Percentiles rank a stretch among this genome's conserved stretches.
phyloP scores from a whole-genome alignment of 2,329 filamentous ascomycete genomes.

The Phialophora expanda region DNA sequence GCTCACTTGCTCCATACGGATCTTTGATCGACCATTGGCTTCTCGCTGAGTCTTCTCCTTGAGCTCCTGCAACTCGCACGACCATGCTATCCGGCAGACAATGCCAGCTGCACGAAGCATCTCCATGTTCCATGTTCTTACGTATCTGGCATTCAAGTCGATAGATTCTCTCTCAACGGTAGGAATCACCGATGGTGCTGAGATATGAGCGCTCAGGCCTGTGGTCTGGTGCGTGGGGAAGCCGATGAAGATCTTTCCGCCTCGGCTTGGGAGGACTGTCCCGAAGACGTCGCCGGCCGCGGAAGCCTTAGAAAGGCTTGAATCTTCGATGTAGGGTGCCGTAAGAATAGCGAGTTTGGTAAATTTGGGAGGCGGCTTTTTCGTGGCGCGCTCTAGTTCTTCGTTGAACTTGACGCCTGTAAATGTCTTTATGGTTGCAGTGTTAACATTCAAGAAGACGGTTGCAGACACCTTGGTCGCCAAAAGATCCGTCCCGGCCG shows the following conservation, averaged over 20 bases:
- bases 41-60: constrained; percentile 61
- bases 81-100: constrained; percentile 84
- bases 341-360: constrained; percentile 88
- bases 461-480: constrained; percentile 67
- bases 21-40: constrained; percentile 55
- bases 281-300: constrained; percentile 73
- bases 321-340: constrained; percentile 75
- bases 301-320: constrained; percentile 37
- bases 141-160: constrained; percentile 92
- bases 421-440: constrained; percentile 78
- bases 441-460: constrained; percentile 87
- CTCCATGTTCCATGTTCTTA: constrained; percentile 93
- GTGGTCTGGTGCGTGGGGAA: constrained; percentile 98
- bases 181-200: constrained; percentile 92
- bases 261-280: constrained; percentile 85
- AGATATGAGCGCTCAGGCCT: constrained; percentile 89
- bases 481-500: constrained; percentile 68
- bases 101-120: constrained; percentile 91
- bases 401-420: constrained; percentile 74
- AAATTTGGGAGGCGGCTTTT: constrained; percentile 89
- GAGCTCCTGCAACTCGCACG: constrained; percentile 82
- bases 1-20: constrained; percentile 67
- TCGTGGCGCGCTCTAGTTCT: constrained; percentile 92
- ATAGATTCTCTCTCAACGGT: constrained; percentile 97
- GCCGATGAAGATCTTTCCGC: constrained; percentile 92